Evolutionary conservation across 2,329 filamentous ascomycete species (phyloP), one percentile per base, ranked within the genome.

Genomic region (Stagonosporopsis chrysanthemi): DNA sequence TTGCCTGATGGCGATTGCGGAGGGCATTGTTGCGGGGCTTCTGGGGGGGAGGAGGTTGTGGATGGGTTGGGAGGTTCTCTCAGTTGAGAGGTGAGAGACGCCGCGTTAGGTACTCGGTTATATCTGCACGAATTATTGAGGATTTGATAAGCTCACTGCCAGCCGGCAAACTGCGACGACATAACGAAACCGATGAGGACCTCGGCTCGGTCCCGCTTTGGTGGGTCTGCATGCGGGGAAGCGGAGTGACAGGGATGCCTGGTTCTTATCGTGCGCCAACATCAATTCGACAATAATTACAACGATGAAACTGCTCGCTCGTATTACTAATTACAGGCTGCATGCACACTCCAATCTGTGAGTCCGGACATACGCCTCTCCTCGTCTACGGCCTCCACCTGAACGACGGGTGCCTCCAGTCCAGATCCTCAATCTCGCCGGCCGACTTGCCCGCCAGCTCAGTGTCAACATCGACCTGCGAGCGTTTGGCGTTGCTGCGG

Each of bases 1-100:
- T 64, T 91, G 83, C 68, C 87, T 83, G 62, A 93, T 82, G 24
- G 84, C 83, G 52, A 92, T 83, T 56, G 84, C 83, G 60, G 80
- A 79, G 43, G 81, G 81, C 80, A 82, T 83, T 24, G 51, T 63
- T 24, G 38, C 22, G 39, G 39, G 33, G 33, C 33, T 29, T 7
- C 19, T 40, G 38, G 36, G 7, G 38, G 23, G 38, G 12, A 15
- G 38, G n/a, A n/a, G n/a, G n/a, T 17, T n/a, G 38, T 40, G 2
- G 17, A 40, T 19, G 36, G 8, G 17, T 36, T 36, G 35, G 6
- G 8, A 12, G 14, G 19, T n/a, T n/a, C n/a, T n/a, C 14, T 19
- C 14, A 6, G 17, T 26, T 11, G 11, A 39, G 36, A 12, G 4
- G 36, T 14, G 35, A 17, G 14, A 5, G 14, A 36, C 14, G 35